These are phyloP conservation scores for Rhizoclosmatium sp. DNA, from an alignment of 192 early-diverging fungal species.

Conservation along the genomic window DNA sequence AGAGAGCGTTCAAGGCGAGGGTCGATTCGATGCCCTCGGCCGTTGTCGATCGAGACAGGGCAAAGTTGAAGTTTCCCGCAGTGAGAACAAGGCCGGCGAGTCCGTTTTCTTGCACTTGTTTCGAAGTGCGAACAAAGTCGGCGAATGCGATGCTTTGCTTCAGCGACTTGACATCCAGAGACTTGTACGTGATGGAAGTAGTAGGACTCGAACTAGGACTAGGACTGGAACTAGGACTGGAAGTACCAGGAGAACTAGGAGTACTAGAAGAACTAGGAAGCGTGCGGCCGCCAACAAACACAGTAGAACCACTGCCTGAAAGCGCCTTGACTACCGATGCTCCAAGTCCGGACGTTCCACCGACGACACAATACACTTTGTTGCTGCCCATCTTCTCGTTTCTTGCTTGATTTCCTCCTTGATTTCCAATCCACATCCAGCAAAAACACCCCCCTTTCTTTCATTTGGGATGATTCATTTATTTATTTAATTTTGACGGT, in stretches of 20 bases:
- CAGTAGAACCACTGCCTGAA: neutral
- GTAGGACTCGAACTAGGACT: neutral
- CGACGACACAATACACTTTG: constrained; percentile 16
- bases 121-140: neutral
- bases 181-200: neutral
- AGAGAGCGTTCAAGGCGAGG: constrained; percentile 37
- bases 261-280: neutral
- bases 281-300: constrained; percentile 2
- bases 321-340: constrained; percentile 1
- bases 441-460: neutral
- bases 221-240: neutral
- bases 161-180: constrained; percentile 14
- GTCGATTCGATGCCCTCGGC: constrained; percentile 30
- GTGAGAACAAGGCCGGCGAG: constrained; percentile 26
- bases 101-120: neutral
- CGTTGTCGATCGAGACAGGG: constrained; percentile 2
- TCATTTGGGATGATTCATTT: neutral
- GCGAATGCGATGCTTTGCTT: neutral
- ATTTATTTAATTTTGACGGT: neutral
- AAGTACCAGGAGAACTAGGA: neutral
- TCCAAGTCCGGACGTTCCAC: constrained; percentile 33
- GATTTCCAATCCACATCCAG: neutral
- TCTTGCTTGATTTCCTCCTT: neutral
- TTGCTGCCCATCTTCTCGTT: neutral
- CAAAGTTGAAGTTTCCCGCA: constrained; percentile 36